A percentile compares a stretch with the other conserved stretches of the same genome.
Evolutionary conservation across 495 filamentous ascomycete genomes (phyloP).

Genomic region (Hypomontagnella monticulosa): DNA sequence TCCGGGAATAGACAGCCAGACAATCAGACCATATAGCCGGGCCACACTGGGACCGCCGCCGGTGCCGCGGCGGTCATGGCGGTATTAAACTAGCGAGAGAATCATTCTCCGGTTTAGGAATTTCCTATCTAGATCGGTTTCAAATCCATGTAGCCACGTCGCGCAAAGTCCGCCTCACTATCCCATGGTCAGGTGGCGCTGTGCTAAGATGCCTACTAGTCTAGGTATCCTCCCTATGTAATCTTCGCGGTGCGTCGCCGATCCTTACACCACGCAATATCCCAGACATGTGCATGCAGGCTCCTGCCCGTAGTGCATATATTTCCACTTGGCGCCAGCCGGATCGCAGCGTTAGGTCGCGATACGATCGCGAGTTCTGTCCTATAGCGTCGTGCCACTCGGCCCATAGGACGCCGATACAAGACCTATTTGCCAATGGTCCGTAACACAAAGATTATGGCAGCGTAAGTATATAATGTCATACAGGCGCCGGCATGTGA

Average conservation of each 20-base stretch:
- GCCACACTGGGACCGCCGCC: constrained; percentile 33
- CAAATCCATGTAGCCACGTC: constrained; percentile 35
- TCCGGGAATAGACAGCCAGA: constrained; percentile 28
- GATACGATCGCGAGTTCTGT: constrained; percentile 17
- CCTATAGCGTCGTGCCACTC: constrained; percentile 39
- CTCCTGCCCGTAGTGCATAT: constrained; percentile 33
- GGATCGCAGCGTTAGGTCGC: constrained; percentile 26
- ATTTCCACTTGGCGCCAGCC: constrained; percentile 9
- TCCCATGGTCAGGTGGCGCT: constrained; percentile 10
- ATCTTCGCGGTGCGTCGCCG: constrained; percentile 6
- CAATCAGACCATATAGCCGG: constrained; percentile 35
- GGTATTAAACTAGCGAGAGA: constrained; percentile 8
- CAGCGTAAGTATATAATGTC: constrained; percentile 1
- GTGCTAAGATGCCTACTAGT: not conserved
- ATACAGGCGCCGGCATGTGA: constrained; percentile 6
- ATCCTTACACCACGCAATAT: constrained; percentile 31
- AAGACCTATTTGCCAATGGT: constrained; percentile 29
- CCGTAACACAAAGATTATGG: constrained; percentile 17
- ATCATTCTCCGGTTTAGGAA: constrained; percentile 15
- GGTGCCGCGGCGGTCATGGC: constrained; percentile 30
- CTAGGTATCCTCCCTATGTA: constrained; percentile 6
- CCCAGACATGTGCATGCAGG: constrained; percentile 34
- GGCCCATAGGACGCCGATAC: constrained; percentile 17
- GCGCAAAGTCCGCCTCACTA: constrained; percentile 31
- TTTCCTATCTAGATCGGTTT: constrained; percentile 36